Evolutionary conservation across 1,284 basidiomycete species (phyloP).

Genomic region (Volvariella surrecta): DNA sequence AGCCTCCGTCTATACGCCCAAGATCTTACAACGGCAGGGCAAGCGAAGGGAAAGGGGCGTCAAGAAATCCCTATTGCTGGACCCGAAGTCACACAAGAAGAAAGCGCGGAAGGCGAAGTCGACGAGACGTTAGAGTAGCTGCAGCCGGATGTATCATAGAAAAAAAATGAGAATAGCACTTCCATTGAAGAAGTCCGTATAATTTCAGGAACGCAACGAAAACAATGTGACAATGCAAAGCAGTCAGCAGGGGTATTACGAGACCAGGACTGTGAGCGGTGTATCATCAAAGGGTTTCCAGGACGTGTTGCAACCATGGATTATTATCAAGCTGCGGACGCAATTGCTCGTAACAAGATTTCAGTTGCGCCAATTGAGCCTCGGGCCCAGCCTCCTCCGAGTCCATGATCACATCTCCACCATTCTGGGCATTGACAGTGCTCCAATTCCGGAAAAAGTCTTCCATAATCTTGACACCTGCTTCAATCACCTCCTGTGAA

Average conservation of each 20-base stretch:
- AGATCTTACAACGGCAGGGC: constrained; percentile 56
- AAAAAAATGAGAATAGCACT: neutral
- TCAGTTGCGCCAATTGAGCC: constrained; percentile 59
- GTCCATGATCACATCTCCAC: constrained; percentile 52
- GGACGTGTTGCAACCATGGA: constrained; percentile 55
- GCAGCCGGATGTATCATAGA: no score
- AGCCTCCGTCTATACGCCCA: constrained; percentile 73
- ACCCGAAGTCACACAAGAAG: constrained; percentile 1
- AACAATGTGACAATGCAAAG: no score
- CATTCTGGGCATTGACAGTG: constrained; percentile 13
- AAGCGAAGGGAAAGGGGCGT: constrained; percentile 12
- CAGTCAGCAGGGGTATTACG: no score
- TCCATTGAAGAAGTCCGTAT: no score
- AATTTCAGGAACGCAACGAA: no score
- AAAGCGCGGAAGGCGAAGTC: constrained; percentile 2
- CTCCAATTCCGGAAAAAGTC: constrained; percentile 74
- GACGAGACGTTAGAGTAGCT: no score
- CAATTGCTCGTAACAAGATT: constrained; percentile 58
- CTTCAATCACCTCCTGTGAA: constrained; percentile 56
- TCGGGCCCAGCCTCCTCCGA: constrained; percentile 34
- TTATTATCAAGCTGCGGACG: constrained; percentile 65
- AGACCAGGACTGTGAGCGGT: no score
- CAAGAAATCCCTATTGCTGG: neutral
- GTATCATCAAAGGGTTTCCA: constrained; percentile 21
- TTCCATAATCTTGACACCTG: constrained; percentile 78